phyloP scores from a whole-genome alignment of 805 yeast species.

The Lipomyces sp. region DNA sequence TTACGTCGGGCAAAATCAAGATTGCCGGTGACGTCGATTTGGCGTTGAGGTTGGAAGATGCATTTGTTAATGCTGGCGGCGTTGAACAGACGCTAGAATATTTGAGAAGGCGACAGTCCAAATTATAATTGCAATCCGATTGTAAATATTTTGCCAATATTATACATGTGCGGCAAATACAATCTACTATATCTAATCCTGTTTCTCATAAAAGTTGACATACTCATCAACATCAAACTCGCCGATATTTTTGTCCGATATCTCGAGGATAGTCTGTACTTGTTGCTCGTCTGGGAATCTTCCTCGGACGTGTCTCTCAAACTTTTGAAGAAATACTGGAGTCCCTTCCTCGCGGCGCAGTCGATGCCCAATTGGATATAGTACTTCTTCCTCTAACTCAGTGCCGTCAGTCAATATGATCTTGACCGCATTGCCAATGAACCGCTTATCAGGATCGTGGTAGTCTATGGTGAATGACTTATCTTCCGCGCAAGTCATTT shows the following conservation, averaged over 20 bases:
- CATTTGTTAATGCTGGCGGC: constrained; percentile 30
- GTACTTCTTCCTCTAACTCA: constrained; percentile 57
- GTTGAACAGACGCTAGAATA: constrained; percentile 26
- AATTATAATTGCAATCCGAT: constrained; percentile 1
- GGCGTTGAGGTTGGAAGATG: constrained; percentile 32
- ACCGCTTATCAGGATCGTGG: constrained; percentile 62
- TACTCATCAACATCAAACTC: constrained; percentile 56
- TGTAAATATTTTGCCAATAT: not conserved
- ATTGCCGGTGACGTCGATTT: constrained; percentile 36
- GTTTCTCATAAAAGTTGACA: constrained; percentile 51
- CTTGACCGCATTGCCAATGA: constrained; percentile 59
- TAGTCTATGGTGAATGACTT: constrained; percentile 56
- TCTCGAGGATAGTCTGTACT: constrained; percentile 50
- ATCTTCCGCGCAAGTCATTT: constrained; percentile 61
- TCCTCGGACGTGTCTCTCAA: constrained; percentile 56
- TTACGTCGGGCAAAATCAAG: constrained; percentile 28
- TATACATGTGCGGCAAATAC: not conserved
- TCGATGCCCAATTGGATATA: constrained; percentile 62
- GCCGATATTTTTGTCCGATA: constrained; percentile 45
- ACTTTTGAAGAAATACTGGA: constrained; percentile 58
- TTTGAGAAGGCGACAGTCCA: constrained; percentile 14
- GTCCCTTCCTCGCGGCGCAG: constrained; percentile 64
- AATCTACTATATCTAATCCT: constrained; percentile 27
- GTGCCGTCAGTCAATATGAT: constrained; percentile 61
- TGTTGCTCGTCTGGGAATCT: constrained; percentile 51